Conservation (phyloP, 2,329 filamentous ascomycete genomes). For the Colletotrichum higginsianum region DNA sequence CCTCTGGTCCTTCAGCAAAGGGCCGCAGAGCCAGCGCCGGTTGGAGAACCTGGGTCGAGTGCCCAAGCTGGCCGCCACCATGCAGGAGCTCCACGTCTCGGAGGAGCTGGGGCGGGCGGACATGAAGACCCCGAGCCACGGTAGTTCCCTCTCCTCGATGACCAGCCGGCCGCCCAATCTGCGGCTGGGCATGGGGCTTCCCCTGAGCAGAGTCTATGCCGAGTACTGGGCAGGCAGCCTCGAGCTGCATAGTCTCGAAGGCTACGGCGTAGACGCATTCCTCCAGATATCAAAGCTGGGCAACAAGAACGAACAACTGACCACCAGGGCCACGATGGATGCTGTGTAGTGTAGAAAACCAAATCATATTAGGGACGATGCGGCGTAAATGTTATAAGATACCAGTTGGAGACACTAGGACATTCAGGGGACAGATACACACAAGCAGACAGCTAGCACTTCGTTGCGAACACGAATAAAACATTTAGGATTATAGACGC, state of each 20-base stretch:
- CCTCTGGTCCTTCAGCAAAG: constrained; percentile 97
- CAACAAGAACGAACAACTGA: constrained; percentile 97
- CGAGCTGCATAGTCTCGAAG: constrained; percentile 92
- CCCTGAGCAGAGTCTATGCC: constrained; percentile 93
- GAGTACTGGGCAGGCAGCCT: constrained; percentile 98
- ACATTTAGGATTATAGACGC: constrained; percentile 39
- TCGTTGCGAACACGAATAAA: constrained; percentile 33
- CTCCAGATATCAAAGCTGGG: constrained; percentile 96
- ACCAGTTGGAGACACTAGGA: constrained; percentile 27
- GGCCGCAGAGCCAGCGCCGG: constrained; percentile 81
- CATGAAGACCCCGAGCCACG: constrained; percentile 58
- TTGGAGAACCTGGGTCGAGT: constrained; percentile 90
- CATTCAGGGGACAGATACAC: constrained; percentile 9
- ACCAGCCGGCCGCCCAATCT: constrained; percentile 89
- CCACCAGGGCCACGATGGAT: constrained; percentile 82
- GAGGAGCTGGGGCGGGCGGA: constrained; percentile 58
- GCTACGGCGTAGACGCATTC: constrained; percentile 96
- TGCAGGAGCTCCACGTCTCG: constrained; percentile 82
- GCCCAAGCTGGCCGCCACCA: constrained; percentile 91
- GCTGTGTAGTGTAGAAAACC: constrained; percentile 67
- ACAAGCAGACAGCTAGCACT: constrained; percentile 14
- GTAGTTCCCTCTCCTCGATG: constrained; percentile 83
- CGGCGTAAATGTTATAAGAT: constrained; percentile 40
- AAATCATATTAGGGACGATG: background rate
- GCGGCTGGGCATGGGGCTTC: constrained; percentile 91